Evolutionary conservation across 306 rosid genomes (phyloP).

Genomic region (Cicer chorassanicum): DNA sequence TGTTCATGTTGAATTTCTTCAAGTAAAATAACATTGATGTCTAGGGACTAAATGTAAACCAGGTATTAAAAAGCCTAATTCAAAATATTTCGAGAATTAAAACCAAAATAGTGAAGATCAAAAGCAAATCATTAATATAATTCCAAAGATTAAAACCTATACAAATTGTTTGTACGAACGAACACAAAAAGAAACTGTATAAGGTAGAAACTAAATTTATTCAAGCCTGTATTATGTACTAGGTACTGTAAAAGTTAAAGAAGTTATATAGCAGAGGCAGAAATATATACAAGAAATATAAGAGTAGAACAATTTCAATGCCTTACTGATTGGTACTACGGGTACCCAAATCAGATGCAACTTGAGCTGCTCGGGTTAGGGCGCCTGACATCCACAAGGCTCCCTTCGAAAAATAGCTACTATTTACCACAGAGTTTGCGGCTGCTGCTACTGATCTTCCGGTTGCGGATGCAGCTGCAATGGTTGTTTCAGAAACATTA

Average conservation of each 20-base stretch:
- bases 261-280: constrained; percentile 18
- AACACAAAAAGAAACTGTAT: neutral
- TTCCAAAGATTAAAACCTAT: neutral
- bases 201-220: neutral
- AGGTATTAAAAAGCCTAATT: no score
- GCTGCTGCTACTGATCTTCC: constrained; percentile 85
- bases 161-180: neutral
- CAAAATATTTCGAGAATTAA: no score
- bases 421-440: constrained; percentile 63
- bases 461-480: constrained; percentile 67
- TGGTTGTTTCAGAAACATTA: constrained; percentile 72
- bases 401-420: constrained; percentile 83
- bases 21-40: no score
- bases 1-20: no score
- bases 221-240: neutral
- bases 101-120: neutral
- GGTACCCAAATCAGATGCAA: constrained; percentile 76
- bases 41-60: no score
- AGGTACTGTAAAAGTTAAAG: neutral
- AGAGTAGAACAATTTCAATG: constrained; percentile 3
- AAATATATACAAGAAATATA: constrained; percentile 31
- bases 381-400: constrained; percentile 86
- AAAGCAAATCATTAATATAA: neutral
- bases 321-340: constrained; percentile 53
- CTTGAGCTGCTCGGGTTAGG: constrained; percentile 60